Base-by-base conservation (phyloP, 2,329 filamentous ascomycete species). In the Hypomyces perniciosus region DNA sequence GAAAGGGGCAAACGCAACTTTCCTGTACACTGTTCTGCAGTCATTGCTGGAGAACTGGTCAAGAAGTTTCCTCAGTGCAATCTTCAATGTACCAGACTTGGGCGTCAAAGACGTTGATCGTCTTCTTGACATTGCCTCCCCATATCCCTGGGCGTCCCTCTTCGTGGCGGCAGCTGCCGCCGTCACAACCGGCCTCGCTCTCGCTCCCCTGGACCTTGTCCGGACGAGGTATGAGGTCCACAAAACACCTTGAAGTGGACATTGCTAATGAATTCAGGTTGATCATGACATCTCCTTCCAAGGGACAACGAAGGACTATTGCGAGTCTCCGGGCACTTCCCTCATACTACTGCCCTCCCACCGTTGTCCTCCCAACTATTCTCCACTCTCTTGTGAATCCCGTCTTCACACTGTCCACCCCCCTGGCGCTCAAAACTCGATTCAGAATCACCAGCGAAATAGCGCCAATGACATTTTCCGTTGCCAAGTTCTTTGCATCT, bases 41-140 rank as follows among this genome's bases (percentile, higher is more conserved):
- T 90, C 90, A 8, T 85, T 95, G 6, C 73, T 96, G 30, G 93
- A 97, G 66, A 91, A 89, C 59, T 99, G 95, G 84, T 88, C 91
- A 8, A 82, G 90, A 61, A 93, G 90, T 61, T 79, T 96, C 47
- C 77, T 97, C n/a, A 90, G 90, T 41, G 92, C 93, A 1, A 77
- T 97, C 5, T 79, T 97, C 59, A 95, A 95, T 56, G 80, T 97
- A 10, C 91, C 92, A 1, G 92, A 97, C 62, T 74, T 90, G 31
- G 88, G 86, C 7, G 73, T 90, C 49, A 83, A 81, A 58, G 86
- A 88, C 51, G 84, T 90, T 42, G 90, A 95, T 62, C 84, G 91
- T 20, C 74, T 92, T 52, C 74, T 83, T 50, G 80, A 81, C 55
- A 77, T 83, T 54, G 88, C 88, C 9, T 90, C 88, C 8, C 85